Evolutionary conservation across 371 early-diverging fungal species (phyloP).

Genomic region (Mycotypha africana): DNA sequence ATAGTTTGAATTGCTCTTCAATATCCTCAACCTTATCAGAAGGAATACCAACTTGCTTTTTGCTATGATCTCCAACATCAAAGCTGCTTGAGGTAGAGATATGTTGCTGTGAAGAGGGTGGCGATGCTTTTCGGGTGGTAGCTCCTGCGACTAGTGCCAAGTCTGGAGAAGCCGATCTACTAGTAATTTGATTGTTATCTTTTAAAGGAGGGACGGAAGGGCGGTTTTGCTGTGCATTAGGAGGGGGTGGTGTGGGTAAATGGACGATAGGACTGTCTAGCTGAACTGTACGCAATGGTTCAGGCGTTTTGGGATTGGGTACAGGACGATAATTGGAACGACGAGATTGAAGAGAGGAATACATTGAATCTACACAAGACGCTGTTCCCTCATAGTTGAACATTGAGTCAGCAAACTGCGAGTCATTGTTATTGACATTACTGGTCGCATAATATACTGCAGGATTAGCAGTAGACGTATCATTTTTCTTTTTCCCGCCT

Average conservation of each 20-base stretch:
- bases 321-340: slow-evolving; percentile 19
- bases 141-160: no score
- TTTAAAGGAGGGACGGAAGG: not conserved
- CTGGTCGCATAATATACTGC: not conserved
- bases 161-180: no score
- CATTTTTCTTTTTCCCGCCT: slow-evolving; percentile 13
- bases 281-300: slow-evolving; percentile 28
- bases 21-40: slow-evolving; percentile 29
- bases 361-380: slow-evolving; percentile 36
- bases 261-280: slow-evolving; percentile 26
- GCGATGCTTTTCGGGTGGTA: slow-evolving; percentile 8
- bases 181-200: not conserved
- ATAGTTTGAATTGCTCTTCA: slow-evolving; percentile 34
- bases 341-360: slow-evolving; percentile 28
- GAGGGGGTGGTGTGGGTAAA: slow-evolving; percentile 12
- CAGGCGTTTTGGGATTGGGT: slow-evolving; percentile 23
- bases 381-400: slow-evolving; percentile 9
- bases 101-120: slow-evolving; percentile 9
- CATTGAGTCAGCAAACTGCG: slow-evolving; percentile 22
- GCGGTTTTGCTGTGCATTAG: not conserved
- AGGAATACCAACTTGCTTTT: no score
- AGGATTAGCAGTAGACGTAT: not conserved
- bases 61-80: no score
- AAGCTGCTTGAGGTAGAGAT: no score
- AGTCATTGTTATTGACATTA: not conserved